These are phyloP conservation scores for Phaeosphaeriaceae sp. DNA, from an alignment of 2,329 filamentous ascomycete species.

Conservation along the genomic window DNA sequence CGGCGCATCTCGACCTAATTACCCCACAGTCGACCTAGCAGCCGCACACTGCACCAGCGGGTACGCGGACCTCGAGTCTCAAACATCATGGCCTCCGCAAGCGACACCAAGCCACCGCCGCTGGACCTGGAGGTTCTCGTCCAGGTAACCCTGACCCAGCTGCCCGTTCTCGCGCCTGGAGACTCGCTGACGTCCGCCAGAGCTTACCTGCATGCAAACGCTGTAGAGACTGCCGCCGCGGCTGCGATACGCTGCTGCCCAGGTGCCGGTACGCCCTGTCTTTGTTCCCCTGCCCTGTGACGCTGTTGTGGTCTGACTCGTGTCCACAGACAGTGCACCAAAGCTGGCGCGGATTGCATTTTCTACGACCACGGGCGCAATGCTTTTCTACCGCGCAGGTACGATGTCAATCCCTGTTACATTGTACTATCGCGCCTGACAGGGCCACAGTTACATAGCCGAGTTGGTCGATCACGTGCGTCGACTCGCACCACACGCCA, in stretches of 20 bases:
- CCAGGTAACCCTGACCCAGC: constrained; percentile 19
- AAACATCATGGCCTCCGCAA: constrained; percentile 3
- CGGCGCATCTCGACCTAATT: background rate
- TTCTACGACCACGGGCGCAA: constrained; percentile 45
- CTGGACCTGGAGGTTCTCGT: constrained; percentile 29
- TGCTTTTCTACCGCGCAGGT: constrained; percentile 40
- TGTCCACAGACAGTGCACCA: constrained; percentile 42
- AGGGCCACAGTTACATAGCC: constrained; percentile 40
- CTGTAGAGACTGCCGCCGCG: constrained; percentile 45
- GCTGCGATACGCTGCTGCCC: constrained; percentile 46
- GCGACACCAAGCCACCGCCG: constrained; percentile 9
- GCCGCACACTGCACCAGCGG: background rate
- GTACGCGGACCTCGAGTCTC: background rate
- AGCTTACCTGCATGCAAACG: constrained; percentile 44
- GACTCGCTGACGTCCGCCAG: constrained; percentile 19
- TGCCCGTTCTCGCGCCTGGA: background rate
- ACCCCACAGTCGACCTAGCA: background rate
- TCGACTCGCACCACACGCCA: constrained; percentile 22
- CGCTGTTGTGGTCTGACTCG: constrained; percentile 11
- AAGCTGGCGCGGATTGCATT: constrained; percentile 43
- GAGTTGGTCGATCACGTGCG: constrained; percentile 46
- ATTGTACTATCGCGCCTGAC: constrained; percentile 13
- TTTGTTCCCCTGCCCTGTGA: background rate
- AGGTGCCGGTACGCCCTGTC: constrained; percentile 36
- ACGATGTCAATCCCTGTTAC: background rate